Evolutionary conservation across 352 stramenopile species (phyloP).

Genomic region (Phytopythium boreale): DNA sequence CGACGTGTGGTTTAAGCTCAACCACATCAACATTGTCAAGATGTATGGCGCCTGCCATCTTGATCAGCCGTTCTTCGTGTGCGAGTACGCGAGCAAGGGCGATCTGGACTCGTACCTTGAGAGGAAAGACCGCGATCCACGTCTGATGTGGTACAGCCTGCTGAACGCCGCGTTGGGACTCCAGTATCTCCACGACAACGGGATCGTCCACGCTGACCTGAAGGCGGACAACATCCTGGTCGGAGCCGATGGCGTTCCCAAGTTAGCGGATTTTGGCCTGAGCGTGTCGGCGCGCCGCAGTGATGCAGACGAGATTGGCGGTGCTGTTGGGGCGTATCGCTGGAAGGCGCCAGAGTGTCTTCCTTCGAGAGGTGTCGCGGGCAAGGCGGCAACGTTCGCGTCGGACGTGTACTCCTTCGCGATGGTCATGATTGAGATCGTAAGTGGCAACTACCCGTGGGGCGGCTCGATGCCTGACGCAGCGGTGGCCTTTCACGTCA

Average conservation of each 20-base stretch:
- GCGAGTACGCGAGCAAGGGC: conserved; percentile 21
- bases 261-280: conserved; percentile 28
- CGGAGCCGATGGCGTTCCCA: conserved; percentile 19
- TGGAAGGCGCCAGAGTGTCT: conserved; percentile 28
- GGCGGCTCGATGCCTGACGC: neutral
- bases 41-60: conserved; percentile 28
- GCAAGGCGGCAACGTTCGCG: conserved; percentile 15
- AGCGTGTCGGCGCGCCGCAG: conserved; percentile 8
- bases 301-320: neutral
- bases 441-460: no score
- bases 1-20: conserved; percentile 25
- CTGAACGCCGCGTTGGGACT: conserved; percentile 18
- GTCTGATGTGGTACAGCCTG: conserved; percentile 16
- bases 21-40: conserved; percentile 27
- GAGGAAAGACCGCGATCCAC: neutral
- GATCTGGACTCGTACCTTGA: conserved; percentile 19
- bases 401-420: no score
- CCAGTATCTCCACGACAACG: conserved; percentile 26
- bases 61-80: conserved; percentile 31
- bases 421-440: no score
- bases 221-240: conserved; percentile 37
- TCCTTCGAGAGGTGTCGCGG: neutral
- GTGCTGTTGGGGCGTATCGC: conserved; percentile 16
- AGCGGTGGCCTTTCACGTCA: conserved; percentile 22
- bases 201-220: conserved; percentile 29